Evolutionary conservation across 2,329 filamentous ascomycete species (phyloP).

Genomic region (Oidium heveae): DNA sequence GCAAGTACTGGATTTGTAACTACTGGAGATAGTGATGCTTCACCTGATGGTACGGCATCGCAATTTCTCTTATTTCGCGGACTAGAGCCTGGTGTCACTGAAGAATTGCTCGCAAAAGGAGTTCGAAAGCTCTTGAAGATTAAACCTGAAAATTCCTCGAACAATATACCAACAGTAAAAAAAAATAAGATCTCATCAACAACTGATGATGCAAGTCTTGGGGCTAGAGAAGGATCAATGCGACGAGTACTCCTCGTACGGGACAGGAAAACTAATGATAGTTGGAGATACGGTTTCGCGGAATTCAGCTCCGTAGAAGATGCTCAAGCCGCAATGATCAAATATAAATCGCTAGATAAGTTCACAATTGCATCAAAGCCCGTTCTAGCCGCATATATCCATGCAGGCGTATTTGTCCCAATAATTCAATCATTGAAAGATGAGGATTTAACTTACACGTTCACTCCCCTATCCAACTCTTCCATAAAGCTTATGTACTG

Average conservation of each 20-base stretch:
- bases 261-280: conserved; percentile 43
- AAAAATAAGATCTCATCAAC: conserved; percentile 27
- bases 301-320: conserved; percentile 59
- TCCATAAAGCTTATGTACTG: conserved; percentile 47
- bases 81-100: conserved; percentile 42
- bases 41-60: conserved; percentile 25
- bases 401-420: conserved; percentile 64
- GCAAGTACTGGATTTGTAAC: conserved; percentile 20
- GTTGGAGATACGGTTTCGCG: conserved; percentile 61
- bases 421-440: conserved; percentile 32
- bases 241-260: conserved; percentile 54
- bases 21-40: conserved; percentile 27
- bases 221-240: conserved; percentile 49
- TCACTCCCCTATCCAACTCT: conserved; percentile 44
- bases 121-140: conserved; percentile 48
- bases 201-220: conserved; percentile 23
- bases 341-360: conserved; percentile 44
- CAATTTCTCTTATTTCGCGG: conserved; percentile 56
- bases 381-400: conserved; percentile 49
- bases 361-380: conserved; percentile 56
- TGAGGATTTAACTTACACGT: conserved; percentile 36
- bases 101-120: conserved; percentile 47
- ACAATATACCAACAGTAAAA: conserved; percentile 11
- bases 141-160: conserved; percentile 16
- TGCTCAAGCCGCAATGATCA: conserved; percentile 46